phyloP scores from a whole-genome alignment of 2,329 filamentous ascomycete species.

The Hirsutella rhossiliensis region DNA sequence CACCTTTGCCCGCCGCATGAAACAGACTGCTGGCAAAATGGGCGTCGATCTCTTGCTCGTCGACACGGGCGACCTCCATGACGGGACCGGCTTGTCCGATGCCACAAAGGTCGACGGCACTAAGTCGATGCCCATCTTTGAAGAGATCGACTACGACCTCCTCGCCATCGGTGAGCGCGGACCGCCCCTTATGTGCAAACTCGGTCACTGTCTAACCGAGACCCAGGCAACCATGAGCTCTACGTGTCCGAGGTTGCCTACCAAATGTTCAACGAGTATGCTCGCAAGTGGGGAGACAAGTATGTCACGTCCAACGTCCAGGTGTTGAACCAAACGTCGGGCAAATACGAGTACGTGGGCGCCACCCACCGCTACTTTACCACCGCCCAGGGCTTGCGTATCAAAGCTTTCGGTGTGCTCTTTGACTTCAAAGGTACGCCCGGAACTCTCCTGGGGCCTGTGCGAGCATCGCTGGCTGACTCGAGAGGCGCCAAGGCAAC shows the following conservation, averaged over 20 bases:
- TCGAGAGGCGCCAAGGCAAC: conserved; percentile 29
- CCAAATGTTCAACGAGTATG: conserved; percentile 47
- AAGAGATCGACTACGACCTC: conserved; percentile 29
- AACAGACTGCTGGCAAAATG: conserved; percentile 40
- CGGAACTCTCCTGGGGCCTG: not conserved
- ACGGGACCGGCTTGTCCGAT: conserved; percentile 51
- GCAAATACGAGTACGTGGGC: conserved; percentile 28
- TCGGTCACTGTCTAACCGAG: not conserved
- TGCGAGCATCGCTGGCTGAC: not conserved
- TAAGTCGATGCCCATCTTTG: conserved; percentile 34
- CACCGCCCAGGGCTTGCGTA: conserved; percentile 26
- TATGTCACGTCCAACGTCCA: conserved; percentile 35
- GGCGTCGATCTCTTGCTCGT: conserved; percentile 48
- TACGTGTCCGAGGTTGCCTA: conserved; percentile 51
- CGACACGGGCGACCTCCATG: conserved; percentile 55
- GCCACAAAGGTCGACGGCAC: conserved; percentile 44
- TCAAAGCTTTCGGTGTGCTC: conserved; percentile 32
- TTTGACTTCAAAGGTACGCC: conserved; percentile 34
- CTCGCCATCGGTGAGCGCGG: conserved; percentile 23
- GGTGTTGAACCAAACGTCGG: conserved; percentile 25
- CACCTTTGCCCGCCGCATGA: conserved; percentile 47
- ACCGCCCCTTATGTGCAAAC: not conserved
- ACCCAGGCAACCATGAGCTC: conserved; percentile 48
- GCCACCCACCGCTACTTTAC: conserved; percentile 32
- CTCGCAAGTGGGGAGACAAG: conserved; percentile 37